These are phyloP conservation scores for Yamadazyma dendronema DNA, from an alignment of 1,139 yeast species.

Conservation along the genomic window DNA sequence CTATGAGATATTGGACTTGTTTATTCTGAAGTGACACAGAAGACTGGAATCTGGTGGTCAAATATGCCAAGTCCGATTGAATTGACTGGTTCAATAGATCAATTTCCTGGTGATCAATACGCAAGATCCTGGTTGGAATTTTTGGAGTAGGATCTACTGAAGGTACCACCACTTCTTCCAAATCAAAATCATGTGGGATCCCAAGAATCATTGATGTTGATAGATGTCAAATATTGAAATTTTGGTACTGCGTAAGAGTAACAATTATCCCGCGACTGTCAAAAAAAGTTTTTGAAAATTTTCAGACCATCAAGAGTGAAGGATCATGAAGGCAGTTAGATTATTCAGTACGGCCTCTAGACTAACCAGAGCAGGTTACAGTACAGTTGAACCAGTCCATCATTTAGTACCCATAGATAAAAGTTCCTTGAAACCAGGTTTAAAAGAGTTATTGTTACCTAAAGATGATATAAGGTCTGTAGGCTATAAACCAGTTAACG, in stretches of 20 bases:
- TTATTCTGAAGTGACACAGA: conserved; percentile 16
- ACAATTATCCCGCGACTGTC: conserved; percentile 7
- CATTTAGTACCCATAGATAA: conserved; percentile 79
- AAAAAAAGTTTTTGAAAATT: conserved; percentile 8
- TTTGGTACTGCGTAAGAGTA: conserved; percentile 6
- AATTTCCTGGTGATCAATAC: conserved; percentile 3
- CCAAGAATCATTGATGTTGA: conserved; percentile 24
- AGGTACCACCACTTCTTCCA: conserved; percentile 16
- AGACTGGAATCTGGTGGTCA: conserved; percentile 7
- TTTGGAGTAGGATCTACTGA: not conserved
- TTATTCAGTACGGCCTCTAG: conserved; percentile 17
- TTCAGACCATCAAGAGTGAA: not conserved
- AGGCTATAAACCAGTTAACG: conserved; percentile 69
- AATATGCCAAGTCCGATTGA: conserved; percentile 7
- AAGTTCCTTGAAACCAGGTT: conserved; percentile 64
- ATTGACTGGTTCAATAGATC: conserved; percentile 5
- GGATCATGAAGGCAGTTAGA: conserved; percentile 13
- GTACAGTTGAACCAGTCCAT: conserved; percentile 87
- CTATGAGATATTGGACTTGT: conserved; percentile 19
- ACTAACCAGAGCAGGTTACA: conserved; percentile 62
- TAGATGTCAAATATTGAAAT: conserved; percentile 2
- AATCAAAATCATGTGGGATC: conserved; percentile 24
- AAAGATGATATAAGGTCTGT: conserved; percentile 74
- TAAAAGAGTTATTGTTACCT: conserved; percentile 62
- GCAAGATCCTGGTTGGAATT: not conserved